Evolutionary conservation across 2,329 filamentous ascomycete species (phyloP).

Genomic region (Albifimbria verrucaria): DNA sequence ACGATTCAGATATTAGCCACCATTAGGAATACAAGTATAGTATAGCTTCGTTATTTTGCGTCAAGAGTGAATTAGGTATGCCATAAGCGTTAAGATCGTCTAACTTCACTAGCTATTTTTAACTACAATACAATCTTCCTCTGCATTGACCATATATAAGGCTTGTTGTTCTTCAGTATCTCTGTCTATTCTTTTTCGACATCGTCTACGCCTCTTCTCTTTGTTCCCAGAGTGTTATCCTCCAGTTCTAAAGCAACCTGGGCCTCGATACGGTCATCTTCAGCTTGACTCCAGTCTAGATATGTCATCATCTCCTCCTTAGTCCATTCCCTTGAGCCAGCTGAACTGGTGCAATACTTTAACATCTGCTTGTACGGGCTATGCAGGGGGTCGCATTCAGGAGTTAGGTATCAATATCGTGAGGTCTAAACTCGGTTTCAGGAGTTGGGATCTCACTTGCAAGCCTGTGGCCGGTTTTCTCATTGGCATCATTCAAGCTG

Average conservation of each 20-base stretch:
- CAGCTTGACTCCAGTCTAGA: constrained; percentile 16
- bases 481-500: neutral
- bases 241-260: constrained; percentile 3
- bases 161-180: neutral
- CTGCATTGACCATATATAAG: neutral
- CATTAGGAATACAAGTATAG: too few relatives aligned
- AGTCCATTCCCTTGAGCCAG: constrained; percentile 13
- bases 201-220: neutral
- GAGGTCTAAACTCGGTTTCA: neutral
- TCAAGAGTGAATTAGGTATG: too few relatives aligned
- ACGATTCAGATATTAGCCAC: too few relatives aligned
- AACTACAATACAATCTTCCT: neutral
- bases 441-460: neutral
- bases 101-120: too few relatives aligned
- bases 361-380: constrained; percentile 11
- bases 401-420: constrained; percentile 11
- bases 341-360: constrained; percentile 6
- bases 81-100: too few relatives aligned
- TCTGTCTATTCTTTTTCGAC: neutral
- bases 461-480: neutral
- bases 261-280: constrained; percentile 16
- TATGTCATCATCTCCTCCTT: constrained; percentile 21
- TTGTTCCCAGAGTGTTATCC: neutral
- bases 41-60: too few relatives aligned
- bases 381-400: too few relatives aligned